A percentile compares a stretch with the other conserved stretches of the same genome.
phyloP scores from a whole-genome alignment of 306 rosid species.

The Quercus aquifolioides region DNA sequence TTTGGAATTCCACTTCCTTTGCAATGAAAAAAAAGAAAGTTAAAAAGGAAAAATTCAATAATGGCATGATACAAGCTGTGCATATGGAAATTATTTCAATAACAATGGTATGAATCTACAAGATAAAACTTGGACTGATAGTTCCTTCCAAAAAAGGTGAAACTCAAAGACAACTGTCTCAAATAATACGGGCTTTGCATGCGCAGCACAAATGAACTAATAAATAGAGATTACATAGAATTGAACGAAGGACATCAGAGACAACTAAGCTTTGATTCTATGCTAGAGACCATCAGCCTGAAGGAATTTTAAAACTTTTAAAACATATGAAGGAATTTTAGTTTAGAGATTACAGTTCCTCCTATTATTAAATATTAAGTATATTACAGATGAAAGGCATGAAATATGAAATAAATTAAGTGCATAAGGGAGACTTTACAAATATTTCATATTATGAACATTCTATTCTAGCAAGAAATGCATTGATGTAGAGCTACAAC shows the following conservation, averaged over 20 bases:
- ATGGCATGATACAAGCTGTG: constrained; percentile 8
- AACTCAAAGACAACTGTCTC: no score
- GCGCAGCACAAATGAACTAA: not conserved
- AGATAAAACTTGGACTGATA: not conserved
- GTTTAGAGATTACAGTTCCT: not conserved
- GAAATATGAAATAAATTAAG: not conserved
- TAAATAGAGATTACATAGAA: not conserved
- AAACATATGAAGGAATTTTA: not conserved
- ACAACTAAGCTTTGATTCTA: not conserved
- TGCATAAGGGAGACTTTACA: not conserved
- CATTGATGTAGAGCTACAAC: not conserved
- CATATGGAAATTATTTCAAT: constrained; percentile 13
- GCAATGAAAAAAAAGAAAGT: not conserved
- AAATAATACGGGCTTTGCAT: not conserved
- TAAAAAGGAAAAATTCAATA: not conserved
- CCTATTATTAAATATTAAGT: not conserved
- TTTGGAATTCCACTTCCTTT: constrained; percentile 86
- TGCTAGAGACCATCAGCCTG: not conserved
- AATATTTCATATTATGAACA: not conserved
- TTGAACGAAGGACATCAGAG: not conserved
- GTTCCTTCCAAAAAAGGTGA: not conserved
- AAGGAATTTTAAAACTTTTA: not conserved
- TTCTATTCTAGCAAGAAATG: not conserved
- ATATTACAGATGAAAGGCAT: not conserved
- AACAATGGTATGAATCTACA: not conserved